Evolutionary conservation across 1,284 basidiomycete species (phyloP), one percentile per base, ranked within the genome.

Genomic region (Marasmius tenuissimus): DNA sequence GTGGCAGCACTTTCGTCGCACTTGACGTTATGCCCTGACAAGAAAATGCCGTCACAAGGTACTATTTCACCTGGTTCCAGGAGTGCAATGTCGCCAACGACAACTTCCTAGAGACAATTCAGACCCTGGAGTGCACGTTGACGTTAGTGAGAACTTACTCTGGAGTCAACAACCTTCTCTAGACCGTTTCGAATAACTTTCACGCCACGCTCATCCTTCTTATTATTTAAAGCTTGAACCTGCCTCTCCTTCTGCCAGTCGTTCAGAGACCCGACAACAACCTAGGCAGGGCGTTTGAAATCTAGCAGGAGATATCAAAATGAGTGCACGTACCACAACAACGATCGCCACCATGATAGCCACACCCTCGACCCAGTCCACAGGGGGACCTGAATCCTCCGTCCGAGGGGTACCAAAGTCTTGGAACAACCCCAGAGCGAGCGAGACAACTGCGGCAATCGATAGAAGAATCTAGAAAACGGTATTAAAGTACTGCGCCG

Each of bases 231-330:
- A 42, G 82, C 82, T 70, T 92, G 89, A 80, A 99, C 98, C 77
- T 99, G 97, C 7, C 88, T 88, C 74, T 99, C 97, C 78, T 99
- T 98, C 75, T 98, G 96, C 89, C 93, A 99, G 73, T 96, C 95
- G 71, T 95, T 96, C 42, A 96, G 65, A 27, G 93, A 93, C 42
- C 94, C 94, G 57, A 96, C 93, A 48, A 94, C 75, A 64, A 97
- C 88, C 88, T 89, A 59, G 48, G 27, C 22, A 57, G 51, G 16
- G 59, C 67, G 42, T 61, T 57, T 45, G 53, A 55, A 10, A 54
- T 56, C 11, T 62, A 56, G n/a, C 10, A 11, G 34, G 58, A 35
- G 45, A 33, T 39, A 22, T 10, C 47, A 12, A 34, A 12, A 12
- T 4, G 33, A 52, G 3, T 22, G 50, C 20, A 79, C 86, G 61